Percentiles rank a stretch among this genome's conserved stretches.
phyloP scores from a whole-genome alignment of 345 rosid genomes.

The Populus davidiana region DNA sequence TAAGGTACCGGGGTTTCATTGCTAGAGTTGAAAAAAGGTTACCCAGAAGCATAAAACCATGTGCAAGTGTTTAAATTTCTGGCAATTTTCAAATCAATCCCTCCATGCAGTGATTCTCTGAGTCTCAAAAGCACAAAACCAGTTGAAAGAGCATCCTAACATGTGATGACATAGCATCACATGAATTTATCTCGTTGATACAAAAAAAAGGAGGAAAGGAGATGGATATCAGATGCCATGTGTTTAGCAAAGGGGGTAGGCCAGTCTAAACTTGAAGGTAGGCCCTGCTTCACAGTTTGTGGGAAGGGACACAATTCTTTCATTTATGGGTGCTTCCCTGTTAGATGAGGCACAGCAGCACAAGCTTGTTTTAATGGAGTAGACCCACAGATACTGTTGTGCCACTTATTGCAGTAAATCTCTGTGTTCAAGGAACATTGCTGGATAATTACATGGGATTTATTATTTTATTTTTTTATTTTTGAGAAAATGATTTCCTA shows the following conservation, averaged over 20 bases:
- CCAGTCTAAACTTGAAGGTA: neutral
- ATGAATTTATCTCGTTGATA: neutral
- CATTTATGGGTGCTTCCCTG: slow-evolving; percentile 10
- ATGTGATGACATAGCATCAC: neutral
- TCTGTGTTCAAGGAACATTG: no score
- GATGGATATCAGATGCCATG: neutral
- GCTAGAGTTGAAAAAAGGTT: neutral
- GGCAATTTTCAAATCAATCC: neutral
- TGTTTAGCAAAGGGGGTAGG: neutral
- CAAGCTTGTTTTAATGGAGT: neutral
- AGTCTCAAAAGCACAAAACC: neutral
- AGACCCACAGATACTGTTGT: slow-evolving; percentile 5
- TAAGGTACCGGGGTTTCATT: slow-evolving; percentile 8
- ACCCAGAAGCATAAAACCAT: slow-evolving; percentile 29
- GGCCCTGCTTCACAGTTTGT: neutral
- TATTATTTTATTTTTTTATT: no score
- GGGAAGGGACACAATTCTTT: slow-evolving; percentile 14
- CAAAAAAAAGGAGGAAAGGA: neutral
- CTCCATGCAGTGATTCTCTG: neutral
- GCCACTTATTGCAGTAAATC: neutral
- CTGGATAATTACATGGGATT: no score
- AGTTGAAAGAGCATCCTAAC: neutral
- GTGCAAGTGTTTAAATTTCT: slow-evolving; percentile 12
- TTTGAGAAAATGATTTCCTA: neutral
- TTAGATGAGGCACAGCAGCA: slow-evolving; percentile 15